Evolutionary conservation across 768 basidiomycete species (phyloP).

Genomic region (Mycena belliarum): DNA sequence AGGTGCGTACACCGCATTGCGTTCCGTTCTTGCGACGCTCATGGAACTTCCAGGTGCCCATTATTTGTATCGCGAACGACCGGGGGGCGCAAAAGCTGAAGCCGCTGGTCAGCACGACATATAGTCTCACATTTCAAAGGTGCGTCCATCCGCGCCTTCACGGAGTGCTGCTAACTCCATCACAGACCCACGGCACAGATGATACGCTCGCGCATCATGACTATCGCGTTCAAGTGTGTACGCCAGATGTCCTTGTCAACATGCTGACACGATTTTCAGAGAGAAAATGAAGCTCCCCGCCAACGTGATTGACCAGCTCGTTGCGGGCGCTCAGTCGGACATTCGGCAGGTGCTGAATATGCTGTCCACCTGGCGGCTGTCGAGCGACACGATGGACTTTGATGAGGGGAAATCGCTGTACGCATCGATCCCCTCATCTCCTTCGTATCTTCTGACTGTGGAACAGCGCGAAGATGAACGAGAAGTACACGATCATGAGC

Average conservation of each 20-base stretch:
- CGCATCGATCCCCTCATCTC: neutral
- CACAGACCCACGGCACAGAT: conserved; percentile 72
- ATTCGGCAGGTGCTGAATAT: conserved; percentile 97
- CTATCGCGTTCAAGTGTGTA: conserved; percentile 86
- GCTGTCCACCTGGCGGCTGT: conserved; percentile 96
- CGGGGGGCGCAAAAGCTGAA: conserved; percentile 85
- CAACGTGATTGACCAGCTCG: conserved; percentile 90
- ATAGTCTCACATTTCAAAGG: conserved; percentile 76
- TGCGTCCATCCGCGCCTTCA: conserved; percentile 33
- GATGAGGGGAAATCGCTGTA: conserved; percentile 92
- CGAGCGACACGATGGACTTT: conserved; percentile 77
- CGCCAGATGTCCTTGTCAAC: neutral
- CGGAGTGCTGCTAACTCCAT: neutral
- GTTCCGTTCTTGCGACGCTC: neutral
- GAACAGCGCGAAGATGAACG: conserved; percentile 79
- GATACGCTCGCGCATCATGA: conserved; percentile 85
- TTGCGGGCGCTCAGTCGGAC: conserved; percentile 88
- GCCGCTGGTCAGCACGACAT: conserved; percentile 74
- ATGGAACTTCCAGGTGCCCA: conserved; percentile 68
- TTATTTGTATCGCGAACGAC: conserved; percentile 98
- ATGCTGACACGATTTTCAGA: conserved; percentile 38
- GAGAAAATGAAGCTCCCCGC: conserved; percentile 93
- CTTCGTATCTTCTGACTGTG: neutral
- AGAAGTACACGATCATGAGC: conserved; percentile 88
- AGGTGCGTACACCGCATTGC: conserved; percentile 47